These are phyloP conservation scores for Coleophoma cylindrospora DNA, from an alignment of 2,329 filamentous ascomycete species.

Conservation along the genomic window DNA sequence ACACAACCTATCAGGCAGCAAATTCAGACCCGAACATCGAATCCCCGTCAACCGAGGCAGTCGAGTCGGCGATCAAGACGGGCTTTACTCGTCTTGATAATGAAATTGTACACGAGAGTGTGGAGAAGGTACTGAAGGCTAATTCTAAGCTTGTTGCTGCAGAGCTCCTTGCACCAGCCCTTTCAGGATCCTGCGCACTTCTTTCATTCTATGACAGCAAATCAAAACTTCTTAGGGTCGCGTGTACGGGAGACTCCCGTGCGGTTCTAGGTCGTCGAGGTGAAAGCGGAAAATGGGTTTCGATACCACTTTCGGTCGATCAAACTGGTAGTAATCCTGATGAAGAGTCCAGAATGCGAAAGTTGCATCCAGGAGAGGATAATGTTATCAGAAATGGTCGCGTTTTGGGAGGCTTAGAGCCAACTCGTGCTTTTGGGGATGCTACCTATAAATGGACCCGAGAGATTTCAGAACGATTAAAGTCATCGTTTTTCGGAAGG, in stretches of 20 bases:
- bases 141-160: constrained; percentile 89
- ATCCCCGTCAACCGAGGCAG: constrained; percentile 70
- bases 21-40: constrained; percentile 46
- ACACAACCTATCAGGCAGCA: constrained; percentile 81
- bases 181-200: constrained; percentile 95
- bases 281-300: constrained; percentile 82
- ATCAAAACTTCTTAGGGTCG: constrained; percentile 83
- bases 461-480: constrained; percentile 78
- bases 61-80: constrained; percentile 87
- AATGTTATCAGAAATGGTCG: constrained; percentile 85
- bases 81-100: constrained; percentile 86
- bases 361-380: constrained; percentile 83
- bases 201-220: constrained; percentile 93
- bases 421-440: constrained; percentile 91
- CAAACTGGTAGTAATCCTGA: constrained; percentile 88
- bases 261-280: constrained; percentile 83
- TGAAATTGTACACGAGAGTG: constrained; percentile 91
- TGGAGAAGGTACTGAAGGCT: constrained; percentile 83
- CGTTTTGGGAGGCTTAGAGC: constrained; percentile 87
- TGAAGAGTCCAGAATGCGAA: constrained; percentile 77
- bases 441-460: constrained; percentile 94
- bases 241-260: constrained; percentile 93
- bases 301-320: constrained; percentile 83
- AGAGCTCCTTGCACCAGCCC: constrained; percentile 83
- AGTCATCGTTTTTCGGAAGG: constrained; percentile 81